Evolutionary conservation across 805 yeast species (phyloP), one percentile per base, ranked within the genome.

Genomic region (Metschnikowia shivogae): DNA sequence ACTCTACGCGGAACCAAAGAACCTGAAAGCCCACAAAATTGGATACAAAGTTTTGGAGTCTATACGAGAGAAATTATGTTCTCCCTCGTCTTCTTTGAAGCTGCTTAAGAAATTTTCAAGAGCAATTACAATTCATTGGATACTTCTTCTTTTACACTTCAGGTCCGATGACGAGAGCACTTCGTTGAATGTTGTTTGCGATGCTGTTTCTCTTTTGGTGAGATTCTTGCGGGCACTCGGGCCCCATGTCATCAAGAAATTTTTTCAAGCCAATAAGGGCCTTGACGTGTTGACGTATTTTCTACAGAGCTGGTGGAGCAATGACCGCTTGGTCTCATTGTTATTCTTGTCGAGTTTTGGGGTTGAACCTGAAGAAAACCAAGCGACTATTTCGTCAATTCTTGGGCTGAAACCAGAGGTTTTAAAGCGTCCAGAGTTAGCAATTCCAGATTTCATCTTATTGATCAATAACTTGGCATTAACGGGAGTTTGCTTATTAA

Each of bases 81-180:
- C 76, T 32, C 57, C 74, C 24, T 59, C 61, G 9, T 60, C 69
- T 0, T 59, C 72, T 0, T 57, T 68, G 5, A 70, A 68, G 46
- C 63, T 59, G 36, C 63, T 67, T 59, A 76, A 62, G 58, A 74
- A 62, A 54, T 73, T 63, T 54, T 75, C 72, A 1, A 73, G 81
- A 37, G 68, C 83, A 0, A 69, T 86, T 2, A 77, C 87, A 1
- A 71, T 82, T 5, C 84, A 83, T 56, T 82, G 90, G 85, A 65
- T 78, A 3, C 56, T 86, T 8, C 63, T 86, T 9, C 58, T 85
- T 11, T 57, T 85, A 10, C 63, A 77, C 24, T 61, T 52, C 42
- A 70, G 44, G 19, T 34, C 43, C 20, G 37, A 37, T n/a, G 42
- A 53, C 31, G 48, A 43, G 29, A 45, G 13, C 9, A 29, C 43